A percentile compares a stretch with the other conserved stretches of the same genome.
Evolutionary conservation across 345 rosid species (phyloP).

Genomic region (Melaleuca alternifolia): DNA sequence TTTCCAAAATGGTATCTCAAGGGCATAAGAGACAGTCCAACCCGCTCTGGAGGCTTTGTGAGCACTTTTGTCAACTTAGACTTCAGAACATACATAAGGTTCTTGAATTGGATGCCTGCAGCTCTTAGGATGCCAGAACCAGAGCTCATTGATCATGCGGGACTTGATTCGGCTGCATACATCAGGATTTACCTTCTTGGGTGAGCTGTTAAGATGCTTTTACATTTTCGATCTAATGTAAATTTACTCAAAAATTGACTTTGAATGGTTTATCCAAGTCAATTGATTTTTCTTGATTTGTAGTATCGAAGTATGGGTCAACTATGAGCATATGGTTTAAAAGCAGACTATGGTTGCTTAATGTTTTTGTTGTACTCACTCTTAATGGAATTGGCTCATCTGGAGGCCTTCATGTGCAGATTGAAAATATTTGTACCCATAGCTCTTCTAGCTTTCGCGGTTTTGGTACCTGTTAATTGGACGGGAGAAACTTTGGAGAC

Average conservation of each 20-base stretch:
- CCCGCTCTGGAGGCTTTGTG: slow-evolving; percentile 44
- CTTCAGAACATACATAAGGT: slow-evolving; percentile 52
- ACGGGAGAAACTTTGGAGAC: slow-evolving; percentile 54
- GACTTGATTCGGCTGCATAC: slow-evolving; percentile 81
- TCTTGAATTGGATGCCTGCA: slow-evolving; percentile 90
- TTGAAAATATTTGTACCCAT: slow-evolving; percentile 73
- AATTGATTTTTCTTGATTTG: neutral
- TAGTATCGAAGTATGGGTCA: neutral
- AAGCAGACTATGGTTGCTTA: neutral
- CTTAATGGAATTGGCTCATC: neutral
- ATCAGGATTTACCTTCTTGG: slow-evolving; percentile 93
- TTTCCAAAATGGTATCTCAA: slow-evolving; percentile 96
- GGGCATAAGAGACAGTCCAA: slow-evolving; percentile 75
- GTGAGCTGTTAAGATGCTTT: slow-evolving; percentile 17
- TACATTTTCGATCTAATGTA: neutral
- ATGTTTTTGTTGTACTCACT: neutral
- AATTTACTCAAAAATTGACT: neutral
- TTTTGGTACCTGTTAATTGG: slow-evolving; percentile 88
- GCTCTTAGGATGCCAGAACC: slow-evolving; percentile 88
- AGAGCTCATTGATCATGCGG: slow-evolving; percentile 88
- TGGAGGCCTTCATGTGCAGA: slow-evolving; percentile 30
- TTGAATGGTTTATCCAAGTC: neutral
- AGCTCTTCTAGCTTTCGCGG: slow-evolving; percentile 50
- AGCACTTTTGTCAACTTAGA: slow-evolving; percentile 60
- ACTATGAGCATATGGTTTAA: neutral